Conservation (phyloP, 2,329 filamentous ascomycete genomes). For the Colletotrichum sp. region DNA sequence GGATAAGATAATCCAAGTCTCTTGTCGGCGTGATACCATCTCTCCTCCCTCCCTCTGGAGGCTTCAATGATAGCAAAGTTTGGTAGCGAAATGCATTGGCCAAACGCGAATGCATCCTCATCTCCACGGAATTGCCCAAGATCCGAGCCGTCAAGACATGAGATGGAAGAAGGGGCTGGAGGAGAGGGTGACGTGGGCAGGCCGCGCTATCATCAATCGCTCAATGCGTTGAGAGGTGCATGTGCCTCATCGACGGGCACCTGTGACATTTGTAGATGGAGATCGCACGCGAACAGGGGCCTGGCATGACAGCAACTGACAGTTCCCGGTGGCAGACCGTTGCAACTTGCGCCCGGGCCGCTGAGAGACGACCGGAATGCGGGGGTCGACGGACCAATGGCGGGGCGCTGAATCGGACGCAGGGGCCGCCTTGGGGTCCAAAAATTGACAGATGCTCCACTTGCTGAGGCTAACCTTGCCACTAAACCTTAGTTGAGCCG, state of each 20-base stretch:
- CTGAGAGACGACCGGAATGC: neutral
- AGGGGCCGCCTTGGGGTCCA: neutral
- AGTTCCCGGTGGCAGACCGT: neutral
- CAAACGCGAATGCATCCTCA: constrained; percentile 2
- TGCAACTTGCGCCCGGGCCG: neutral
- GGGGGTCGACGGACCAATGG: neutral
- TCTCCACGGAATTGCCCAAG: neutral
- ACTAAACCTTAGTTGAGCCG: constrained; percentile 24
- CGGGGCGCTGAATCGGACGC: neutral
- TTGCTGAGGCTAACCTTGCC: neutral
- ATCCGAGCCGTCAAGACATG: neutral
- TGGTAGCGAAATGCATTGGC: neutral
- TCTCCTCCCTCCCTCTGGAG: no score
- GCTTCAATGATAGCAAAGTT: neutral
- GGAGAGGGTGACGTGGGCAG: neutral
- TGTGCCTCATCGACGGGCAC: constrained; percentile 4
- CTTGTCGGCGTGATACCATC: no score
- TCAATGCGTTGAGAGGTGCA: constrained; percentile 4
- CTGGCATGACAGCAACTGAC: neutral
- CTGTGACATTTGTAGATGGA: constrained; percentile 9
- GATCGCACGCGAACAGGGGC: constrained; percentile 1
- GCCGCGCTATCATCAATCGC: neutral
- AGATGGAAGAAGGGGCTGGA: neutral
- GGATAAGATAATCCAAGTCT: no score
- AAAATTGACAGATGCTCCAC: neutral